Conservation (phyloP, 139 green algal species). For the Tetratostichococcus sp. region DNA sequence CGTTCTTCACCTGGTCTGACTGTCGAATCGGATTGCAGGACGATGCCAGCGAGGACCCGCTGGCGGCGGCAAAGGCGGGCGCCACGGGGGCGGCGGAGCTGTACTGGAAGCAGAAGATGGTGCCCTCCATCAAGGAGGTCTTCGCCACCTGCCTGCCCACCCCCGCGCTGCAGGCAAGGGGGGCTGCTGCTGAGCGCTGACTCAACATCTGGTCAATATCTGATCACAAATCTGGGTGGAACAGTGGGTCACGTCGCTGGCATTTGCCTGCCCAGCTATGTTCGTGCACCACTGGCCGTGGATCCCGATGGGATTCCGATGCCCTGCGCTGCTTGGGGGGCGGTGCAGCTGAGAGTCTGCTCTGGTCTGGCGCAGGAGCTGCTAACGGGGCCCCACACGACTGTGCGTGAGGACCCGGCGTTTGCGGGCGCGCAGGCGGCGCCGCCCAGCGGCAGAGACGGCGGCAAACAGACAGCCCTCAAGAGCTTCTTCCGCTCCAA, state of each 20-base stretch:
- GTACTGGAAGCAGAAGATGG: conserved; percentile 72
- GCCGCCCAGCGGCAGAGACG: neutral
- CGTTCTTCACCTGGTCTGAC: too few relatives aligned
- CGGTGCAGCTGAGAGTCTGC: too few relatives aligned
- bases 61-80: conserved; percentile 37
- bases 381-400: conserved; percentile 43
- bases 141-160: conserved; percentile 35
- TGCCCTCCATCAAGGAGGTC: conserved; percentile 44
- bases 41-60: conserved; percentile 64
- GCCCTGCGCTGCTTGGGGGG: too few relatives aligned
- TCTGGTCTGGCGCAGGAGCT: conserved; percentile 10
- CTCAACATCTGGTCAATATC: too few relatives aligned
- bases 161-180: conserved; percentile 7
- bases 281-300: too few relatives aligned
- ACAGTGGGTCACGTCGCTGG: too few relatives aligned
- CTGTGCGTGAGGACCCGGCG: conserved; percentile 20
- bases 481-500: conserved; percentile 16
- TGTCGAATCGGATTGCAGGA: too few relatives aligned
- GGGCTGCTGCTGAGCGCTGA: too few relatives aligned
- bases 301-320: too few relatives aligned
- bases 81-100: conserved; percentile 31
- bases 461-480: conserved; percentile 2
- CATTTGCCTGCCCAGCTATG: too few relatives aligned
- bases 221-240: too few relatives aligned
- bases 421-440: neutral